Percentiles rank a stretch among this genome's conserved stretches.
phyloP scores from a whole-genome alignment of 2,329 filamentous ascomycete genomes.

The Aureobasidium sp. region DNA sequence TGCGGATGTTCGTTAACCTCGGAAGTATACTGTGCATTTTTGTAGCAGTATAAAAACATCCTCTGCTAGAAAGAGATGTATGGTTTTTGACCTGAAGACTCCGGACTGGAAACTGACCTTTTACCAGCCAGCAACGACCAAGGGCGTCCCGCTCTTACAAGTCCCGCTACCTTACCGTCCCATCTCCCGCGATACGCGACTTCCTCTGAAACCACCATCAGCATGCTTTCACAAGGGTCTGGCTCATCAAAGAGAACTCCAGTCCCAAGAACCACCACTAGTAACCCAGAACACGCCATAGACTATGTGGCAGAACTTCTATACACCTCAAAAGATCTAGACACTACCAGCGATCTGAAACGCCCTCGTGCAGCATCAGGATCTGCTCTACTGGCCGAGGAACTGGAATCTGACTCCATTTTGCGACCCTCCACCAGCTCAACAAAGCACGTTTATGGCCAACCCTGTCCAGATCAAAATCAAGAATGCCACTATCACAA shows the following conservation, averaged over 20 bases:
- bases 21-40: not conserved
- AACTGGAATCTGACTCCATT: no score
- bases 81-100: no score
- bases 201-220: not conserved
- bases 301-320: not conserved
- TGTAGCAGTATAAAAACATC: not conserved
- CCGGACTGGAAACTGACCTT: no score
- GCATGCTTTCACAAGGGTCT: not conserved
- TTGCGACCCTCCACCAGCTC: no score
- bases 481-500: not conserved
- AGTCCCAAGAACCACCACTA: not conserved
- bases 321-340: not conserved
- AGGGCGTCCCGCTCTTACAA: no score
- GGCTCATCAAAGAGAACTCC: not conserved
- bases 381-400: not conserved
- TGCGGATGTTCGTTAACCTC: not conserved
- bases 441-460: not conserved
- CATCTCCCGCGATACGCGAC: no score
- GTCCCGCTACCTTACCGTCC: no score
- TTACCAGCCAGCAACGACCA: no score
- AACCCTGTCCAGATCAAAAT: not conserved
- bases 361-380: not conserved
- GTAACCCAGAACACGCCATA: not conserved
- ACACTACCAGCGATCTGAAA: not conserved
- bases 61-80: no score